These are phyloP conservation scores for Panus rudis DNA, from an alignment of 768 basidiomycete genomes.

Conservation along the genomic window DNA sequence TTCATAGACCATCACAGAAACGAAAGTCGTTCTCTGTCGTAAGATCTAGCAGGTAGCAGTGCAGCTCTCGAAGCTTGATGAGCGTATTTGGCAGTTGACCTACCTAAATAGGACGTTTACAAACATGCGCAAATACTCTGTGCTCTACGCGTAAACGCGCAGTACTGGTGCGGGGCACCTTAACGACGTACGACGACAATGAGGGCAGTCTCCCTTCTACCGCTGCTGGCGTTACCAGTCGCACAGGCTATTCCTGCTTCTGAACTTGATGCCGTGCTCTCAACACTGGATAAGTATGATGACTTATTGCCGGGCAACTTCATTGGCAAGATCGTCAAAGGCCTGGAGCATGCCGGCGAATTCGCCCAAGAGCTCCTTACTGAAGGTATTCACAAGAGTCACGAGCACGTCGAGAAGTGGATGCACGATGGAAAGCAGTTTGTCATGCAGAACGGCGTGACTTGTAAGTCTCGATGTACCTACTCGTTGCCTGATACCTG, in stretches of 20 bases:
- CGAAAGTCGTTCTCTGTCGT: too few relatives aligned
- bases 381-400: constrained; percentile 27
- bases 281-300: constrained; percentile 17
- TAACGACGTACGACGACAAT: constrained; percentile 23
- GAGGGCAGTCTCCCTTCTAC: constrained; percentile 30
- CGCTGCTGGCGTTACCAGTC: constrained; percentile 29
- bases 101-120: too few relatives aligned
- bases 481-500: not conserved
- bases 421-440: constrained; percentile 54
- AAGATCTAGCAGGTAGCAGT: too few relatives aligned
- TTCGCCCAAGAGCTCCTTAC: constrained; percentile 29
- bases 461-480: constrained; percentile 44
- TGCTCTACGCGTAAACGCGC: too few relatives aligned
- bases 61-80: too few relatives aligned
- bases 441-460: constrained; percentile 61
- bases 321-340: constrained; percentile 7
- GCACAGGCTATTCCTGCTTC: constrained; percentile 32
- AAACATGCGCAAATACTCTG: too few relatives aligned
- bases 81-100: too few relatives aligned
- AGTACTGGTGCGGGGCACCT: too few relatives aligned
- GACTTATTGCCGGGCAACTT: constrained; percentile 3
- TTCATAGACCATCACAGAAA: too few relatives aligned
- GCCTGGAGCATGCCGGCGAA: constrained; percentile 13
- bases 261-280: constrained; percentile 40
- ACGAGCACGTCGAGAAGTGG: constrained; percentile 50